Evolutionary conservation across 805 yeast species (phyloP), one percentile per base, ranked within the genome.

Genomic region (Yarrowia sp.): DNA sequence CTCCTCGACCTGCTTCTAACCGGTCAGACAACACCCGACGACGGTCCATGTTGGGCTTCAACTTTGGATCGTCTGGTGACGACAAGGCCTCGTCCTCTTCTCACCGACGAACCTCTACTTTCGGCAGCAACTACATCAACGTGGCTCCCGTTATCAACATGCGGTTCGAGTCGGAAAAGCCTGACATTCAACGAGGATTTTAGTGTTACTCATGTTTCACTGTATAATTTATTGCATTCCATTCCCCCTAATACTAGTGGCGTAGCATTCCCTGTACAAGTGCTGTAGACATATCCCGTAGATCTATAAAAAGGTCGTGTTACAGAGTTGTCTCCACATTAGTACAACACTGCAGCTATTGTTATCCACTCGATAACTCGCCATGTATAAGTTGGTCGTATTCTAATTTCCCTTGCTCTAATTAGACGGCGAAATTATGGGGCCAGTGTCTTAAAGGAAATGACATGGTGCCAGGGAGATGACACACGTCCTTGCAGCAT

Each of bases 91-190:
- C 15, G 22, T 8, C 14, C 8, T 12, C 64, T 7, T 10, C 45
- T 9, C 65, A 42, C 16, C 26, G 52, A 43, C 50, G 52, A 26
- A 35, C 64, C 16, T 35, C 65, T 3, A 59, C 65, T 3, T 11
- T 56, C 10, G 26, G 43, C 14, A 42, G 8, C 45, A 56, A 15
- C 49, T 16, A 32, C 52, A 59, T 59, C 52, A 43, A 59, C 16
- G 52, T 59, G 3, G 65, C 65, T 2, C 65, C 65, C 4, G 52
- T 59, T 15, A 59, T 59, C 42, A 59, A 59, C 65, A 59, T 59
- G 65, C 65, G 65, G 35, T 59, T 59, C 14, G 65, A 59, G 50
- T 59, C 65, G 3, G 65, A 59, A 12, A 43, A 45, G 41, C 65
- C 65, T 35, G 32, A 59, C 41, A 59, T 59, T 35, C 52, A 42